Conservation (phyloP, 768 basidiomycete species). For the Solioccasus polychromus region DNA sequence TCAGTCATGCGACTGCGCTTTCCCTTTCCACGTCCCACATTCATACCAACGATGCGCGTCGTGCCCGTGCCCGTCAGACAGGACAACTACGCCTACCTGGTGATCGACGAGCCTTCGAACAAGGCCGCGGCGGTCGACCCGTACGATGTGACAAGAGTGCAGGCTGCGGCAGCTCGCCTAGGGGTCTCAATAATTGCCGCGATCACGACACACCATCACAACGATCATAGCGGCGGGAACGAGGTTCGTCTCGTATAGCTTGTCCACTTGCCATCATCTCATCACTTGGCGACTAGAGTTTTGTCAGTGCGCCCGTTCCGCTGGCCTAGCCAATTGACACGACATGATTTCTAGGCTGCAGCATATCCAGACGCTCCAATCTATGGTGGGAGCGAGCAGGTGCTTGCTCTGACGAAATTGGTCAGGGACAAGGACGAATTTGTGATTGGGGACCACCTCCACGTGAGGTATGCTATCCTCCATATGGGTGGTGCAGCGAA, state of each 20-base stretch:
- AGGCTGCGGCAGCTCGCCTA: constrained; percentile 55
- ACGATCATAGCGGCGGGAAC: constrained; percentile 89
- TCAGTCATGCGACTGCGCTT: constrained; percentile 12
- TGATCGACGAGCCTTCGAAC: constrained; percentile 65
- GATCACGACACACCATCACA: constrained; percentile 91
- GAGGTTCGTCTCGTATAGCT: constrained; percentile 41
- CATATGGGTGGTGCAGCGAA: neutral
- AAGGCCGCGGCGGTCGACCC: constrained; percentile 80
- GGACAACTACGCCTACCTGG: constrained; percentile 85
- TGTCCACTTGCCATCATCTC: constrained; percentile 8
- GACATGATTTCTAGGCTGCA: constrained; percentile 37
- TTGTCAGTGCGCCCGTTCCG: constrained; percentile 34
- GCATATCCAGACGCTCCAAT: constrained; percentile 46
- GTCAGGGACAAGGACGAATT: constrained; percentile 84
- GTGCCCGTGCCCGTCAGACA: constrained; percentile 74
- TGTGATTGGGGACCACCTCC: constrained; percentile 61
- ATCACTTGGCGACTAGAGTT: constrained; percentile 19
- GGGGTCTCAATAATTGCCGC: constrained; percentile 66
- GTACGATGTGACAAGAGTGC: constrained; percentile 70
- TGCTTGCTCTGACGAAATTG: constrained; percentile 63
- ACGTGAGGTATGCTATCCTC: constrained; percentile 47
- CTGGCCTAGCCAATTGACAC: no score
- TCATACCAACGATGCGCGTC: constrained; percentile 55
- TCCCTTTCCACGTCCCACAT: constrained; percentile 15
- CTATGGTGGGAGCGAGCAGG: constrained; percentile 79